Conservation (phyloP, 306 rosid species). For the Rubus parviflorus region DNA sequence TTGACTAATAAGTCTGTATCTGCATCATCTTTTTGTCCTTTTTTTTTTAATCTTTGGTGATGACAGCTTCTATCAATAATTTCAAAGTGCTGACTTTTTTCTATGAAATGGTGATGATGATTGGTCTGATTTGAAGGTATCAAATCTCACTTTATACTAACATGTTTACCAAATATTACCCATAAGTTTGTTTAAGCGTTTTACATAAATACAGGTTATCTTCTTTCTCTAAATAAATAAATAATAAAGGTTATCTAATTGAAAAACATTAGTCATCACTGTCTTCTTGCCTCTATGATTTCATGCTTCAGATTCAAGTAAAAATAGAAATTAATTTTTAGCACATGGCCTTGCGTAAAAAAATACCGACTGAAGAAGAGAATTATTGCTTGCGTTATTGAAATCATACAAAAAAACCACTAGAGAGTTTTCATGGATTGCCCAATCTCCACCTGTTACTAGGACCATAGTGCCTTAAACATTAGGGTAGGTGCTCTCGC, state of each 20-base stretch:
- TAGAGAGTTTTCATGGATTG: background rate
- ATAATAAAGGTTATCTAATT: background rate
- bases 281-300: background rate
- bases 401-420: background rate
- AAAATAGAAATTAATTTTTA: background rate
- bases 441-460: background rate
- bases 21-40: background rate
- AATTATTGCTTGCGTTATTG: background rate
- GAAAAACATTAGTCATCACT: constrained; percentile 1
- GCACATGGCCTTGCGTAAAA: constrained; percentile 5
- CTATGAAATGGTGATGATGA: background rate
- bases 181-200: background rate
- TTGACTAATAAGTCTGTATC: background rate
- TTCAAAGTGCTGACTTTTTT: background rate
- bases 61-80: background rate
- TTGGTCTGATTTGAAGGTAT: background rate
- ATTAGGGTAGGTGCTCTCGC: background rate
- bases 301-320: constrained; percentile 10
- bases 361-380: background rate
- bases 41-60: background rate
- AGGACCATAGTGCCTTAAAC: constrained; percentile 5
- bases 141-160: background rate
- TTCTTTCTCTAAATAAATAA: background rate
- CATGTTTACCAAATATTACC: background rate
- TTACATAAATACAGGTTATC: background rate